A percentile compares a stretch with the other conserved stretches of the same genome.
Conservation (phyloP, 2,329 filamentous ascomycete species). For the Pseudogymnoascus sp. region DNA sequence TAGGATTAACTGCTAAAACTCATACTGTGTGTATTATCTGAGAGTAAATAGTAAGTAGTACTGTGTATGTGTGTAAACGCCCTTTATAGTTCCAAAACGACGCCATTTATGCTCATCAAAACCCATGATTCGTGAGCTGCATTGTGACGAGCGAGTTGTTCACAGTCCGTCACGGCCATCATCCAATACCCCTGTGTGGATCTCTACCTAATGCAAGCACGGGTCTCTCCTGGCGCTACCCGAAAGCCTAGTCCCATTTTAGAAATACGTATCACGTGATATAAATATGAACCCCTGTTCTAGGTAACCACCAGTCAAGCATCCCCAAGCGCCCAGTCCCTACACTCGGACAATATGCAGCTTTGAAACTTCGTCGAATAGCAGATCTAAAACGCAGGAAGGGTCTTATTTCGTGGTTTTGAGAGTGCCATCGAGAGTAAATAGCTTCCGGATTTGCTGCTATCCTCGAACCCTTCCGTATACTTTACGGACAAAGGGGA, state of each 20-base stretch:
- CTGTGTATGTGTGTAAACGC: background rate
- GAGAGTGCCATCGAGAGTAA: background rate
- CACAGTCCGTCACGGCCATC: background rate
- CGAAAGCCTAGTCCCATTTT: background rate
- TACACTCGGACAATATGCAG: background rate
- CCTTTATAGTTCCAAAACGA: background rate
- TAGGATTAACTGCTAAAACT: background rate
- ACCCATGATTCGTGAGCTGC: background rate
- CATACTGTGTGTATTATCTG: background rate
- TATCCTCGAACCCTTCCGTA: background rate
- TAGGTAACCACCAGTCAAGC: background rate
- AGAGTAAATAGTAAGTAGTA: background rate
- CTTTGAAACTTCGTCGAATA: conserved; percentile 6
- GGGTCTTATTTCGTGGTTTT: background rate
- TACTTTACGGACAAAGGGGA: background rate
- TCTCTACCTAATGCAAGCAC: background rate
- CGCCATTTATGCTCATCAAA: background rate
- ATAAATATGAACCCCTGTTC: background rate
- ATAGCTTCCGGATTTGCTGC: background rate
- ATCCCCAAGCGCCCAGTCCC: background rate
- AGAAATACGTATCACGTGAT: background rate
- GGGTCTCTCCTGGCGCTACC: background rate
- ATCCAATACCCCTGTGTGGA: conserved; percentile 1
- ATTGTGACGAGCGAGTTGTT: background rate
- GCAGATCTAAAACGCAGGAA: background rate